These are phyloP conservation scores for Astrephomene gubernaculifera DNA, from an alignment of 139 green algal species.

Conservation along the genomic window DNA sequence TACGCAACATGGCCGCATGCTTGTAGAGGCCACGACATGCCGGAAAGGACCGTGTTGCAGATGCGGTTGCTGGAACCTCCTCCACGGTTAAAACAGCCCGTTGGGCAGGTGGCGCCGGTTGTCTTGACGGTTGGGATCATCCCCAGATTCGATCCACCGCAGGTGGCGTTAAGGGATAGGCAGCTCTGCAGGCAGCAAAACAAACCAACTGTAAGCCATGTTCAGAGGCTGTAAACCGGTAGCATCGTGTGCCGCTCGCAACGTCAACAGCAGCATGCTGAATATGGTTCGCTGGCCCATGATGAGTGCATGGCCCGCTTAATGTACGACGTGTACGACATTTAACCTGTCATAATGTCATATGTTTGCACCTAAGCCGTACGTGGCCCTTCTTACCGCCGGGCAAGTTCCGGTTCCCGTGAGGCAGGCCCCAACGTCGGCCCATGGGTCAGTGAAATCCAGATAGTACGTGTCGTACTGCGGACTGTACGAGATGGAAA, in stretches of 20 bases:
- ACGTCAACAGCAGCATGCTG: no score
- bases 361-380: no score
- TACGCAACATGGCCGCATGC: constrained; percentile 27
- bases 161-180: constrained; percentile 1
- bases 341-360: no score
- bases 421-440: constrained; percentile 13
- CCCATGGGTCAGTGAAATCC: constrained; percentile 24
- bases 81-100: background rate
- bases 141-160: background rate
- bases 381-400: no score
- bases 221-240: no score
- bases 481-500: background rate
- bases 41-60: constrained; percentile 7
- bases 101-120: background rate
- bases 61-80: constrained; percentile 1
- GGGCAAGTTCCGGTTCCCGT: background rate
- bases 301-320: no score
- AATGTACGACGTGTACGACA: no score
- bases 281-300: no score
- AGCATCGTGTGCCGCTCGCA: no score
- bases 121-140: constrained; percentile 9
- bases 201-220: no score
- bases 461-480: constrained; percentile 13
- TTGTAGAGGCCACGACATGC: background rate
- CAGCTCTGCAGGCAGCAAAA: background rate